These are phyloP conservation scores for Cavenderia fasciculata DNA, from an alignment of 78 protist genomes.

Conservation along the genomic window DNA sequence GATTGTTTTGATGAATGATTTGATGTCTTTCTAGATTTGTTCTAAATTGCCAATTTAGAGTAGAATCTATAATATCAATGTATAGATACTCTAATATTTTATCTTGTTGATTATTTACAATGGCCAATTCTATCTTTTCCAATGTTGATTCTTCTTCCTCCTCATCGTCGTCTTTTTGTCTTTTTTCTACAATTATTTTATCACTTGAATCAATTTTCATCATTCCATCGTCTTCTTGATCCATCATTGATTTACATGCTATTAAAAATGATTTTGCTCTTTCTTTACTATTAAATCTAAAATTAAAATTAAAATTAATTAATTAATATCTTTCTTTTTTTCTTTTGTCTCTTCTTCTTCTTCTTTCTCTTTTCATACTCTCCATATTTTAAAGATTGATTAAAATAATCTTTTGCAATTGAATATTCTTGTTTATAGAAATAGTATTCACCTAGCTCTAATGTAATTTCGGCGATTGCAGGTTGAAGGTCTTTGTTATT, in stretches of 20 bases:
- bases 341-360: background rate
- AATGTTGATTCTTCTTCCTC: no score
- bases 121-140: no score
- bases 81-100: no score
- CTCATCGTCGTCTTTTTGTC: no score
- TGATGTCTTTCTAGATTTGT: no score
- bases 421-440: slow-evolving; percentile 31
- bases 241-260: slow-evolving; percentile 24
- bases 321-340: background rate
- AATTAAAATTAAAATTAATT: background rate
- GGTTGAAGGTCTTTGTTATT: background rate
- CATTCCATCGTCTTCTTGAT: no score
- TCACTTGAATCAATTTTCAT: no score
- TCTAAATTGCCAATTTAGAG: no score
- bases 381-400: background rate
- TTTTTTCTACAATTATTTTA: no score
- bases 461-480: background rate
- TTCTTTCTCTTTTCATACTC: background rate
- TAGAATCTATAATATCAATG: no score
- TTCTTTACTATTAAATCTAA: background rate
- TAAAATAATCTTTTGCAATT: slow-evolving; percentile 23
- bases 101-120: no score
- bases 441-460: slow-evolving; percentile 48
- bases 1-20: no score
- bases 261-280: slow-evolving; percentile 11